These are phyloP conservation scores for Elsinoe ampelina DNA, from an alignment of 2,329 filamentous ascomycete genomes.

Conservation along the genomic window DNA sequence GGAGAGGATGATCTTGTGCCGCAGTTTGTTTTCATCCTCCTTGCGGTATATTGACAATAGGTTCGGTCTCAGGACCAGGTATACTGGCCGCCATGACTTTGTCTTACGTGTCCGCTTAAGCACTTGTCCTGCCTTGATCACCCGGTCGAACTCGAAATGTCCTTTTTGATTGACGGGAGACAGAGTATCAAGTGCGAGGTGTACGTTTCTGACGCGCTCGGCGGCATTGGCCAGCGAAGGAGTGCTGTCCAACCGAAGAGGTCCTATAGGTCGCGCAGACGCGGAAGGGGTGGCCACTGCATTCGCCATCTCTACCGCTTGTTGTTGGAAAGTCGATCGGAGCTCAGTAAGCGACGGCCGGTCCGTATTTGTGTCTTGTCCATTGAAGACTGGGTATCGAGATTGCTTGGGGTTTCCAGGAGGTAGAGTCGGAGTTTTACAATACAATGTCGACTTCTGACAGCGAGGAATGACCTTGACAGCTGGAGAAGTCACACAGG, in stretches of 20 bases:
- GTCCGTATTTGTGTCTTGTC: background rate
- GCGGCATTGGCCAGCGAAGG: background rate
- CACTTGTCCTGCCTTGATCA: conserved; percentile 80
- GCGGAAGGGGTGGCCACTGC: background rate
- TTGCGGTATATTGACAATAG: conserved; percentile 89
- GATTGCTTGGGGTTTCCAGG: background rate
- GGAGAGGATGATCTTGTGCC: conserved; percentile 76
- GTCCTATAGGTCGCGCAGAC: background rate
- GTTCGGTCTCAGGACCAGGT: conserved; percentile 82
- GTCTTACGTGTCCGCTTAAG: conserved; percentile 88
- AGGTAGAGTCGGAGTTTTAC: background rate
- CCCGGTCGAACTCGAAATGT: conserved; percentile 89
- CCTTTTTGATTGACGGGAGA: conserved; percentile 91
- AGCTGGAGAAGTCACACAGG: conserved; percentile 8
- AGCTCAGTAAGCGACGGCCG: background rate
- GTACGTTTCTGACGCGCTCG: conserved; percentile 24
- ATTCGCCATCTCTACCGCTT: conserved; percentile 8
- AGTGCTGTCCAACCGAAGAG: background rate
- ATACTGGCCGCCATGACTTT: conserved; percentile 87
- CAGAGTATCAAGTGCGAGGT: conserved; percentile 54
- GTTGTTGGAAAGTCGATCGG: background rate
- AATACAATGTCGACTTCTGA: background rate
- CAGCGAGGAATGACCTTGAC: conserved; percentile 4
- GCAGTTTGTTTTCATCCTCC: conserved; percentile 78
- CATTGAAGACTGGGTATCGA: conserved; percentile 3